Evolutionary conservation across 352 stramenopile genomes (phyloP).

Genomic region (Albugo candida): DNA sequence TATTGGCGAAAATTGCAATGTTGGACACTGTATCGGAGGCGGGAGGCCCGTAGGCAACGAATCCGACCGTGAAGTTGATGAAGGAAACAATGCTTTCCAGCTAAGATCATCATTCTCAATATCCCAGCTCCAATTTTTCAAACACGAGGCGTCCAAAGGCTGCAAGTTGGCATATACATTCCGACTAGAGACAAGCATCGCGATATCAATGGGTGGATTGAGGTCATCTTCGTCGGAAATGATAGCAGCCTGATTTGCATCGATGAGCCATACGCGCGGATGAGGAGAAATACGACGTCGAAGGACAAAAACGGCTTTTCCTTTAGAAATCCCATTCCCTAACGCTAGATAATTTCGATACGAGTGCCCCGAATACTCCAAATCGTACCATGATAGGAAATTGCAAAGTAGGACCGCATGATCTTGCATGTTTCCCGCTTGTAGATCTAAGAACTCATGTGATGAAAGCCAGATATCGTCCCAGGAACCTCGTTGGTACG

Average conservation of each 20-base stretch:
- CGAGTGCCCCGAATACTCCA: conserved; percentile 9
- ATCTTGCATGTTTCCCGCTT: conserved; percentile 78
- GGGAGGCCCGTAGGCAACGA: too few species aligned
- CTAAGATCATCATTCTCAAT: conserved; percentile 50
- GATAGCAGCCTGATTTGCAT: conserved; percentile 63
- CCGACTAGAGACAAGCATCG: conserved; percentile 63
- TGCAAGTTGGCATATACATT: conserved; percentile 87
- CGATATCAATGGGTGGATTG: conserved; percentile 74
- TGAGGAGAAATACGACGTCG: conserved; percentile 3
- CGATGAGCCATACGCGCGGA: conserved; percentile 35
- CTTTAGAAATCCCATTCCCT: conserved; percentile 67
- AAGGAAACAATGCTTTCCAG: conserved; percentile 77
- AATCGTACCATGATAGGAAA: conserved; percentile 77
- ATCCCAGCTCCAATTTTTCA: conserved; percentile 62
- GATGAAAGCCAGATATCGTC: conserved; percentile 79
- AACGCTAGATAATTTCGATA: conserved; percentile 66
- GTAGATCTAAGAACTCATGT: conserved; percentile 80
- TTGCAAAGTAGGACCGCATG: conserved; percentile 85
- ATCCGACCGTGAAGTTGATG: conserved; percentile 4
- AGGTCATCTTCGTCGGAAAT: conserved; percentile 55
- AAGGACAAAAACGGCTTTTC: conserved; percentile 77
- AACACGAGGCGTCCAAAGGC: conserved; percentile 9
- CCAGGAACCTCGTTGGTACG: conserved; percentile 32
- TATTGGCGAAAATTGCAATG: too few species aligned
- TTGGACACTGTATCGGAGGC: too few species aligned